Percentiles rank a stretch among this genome's conserved stretches.
phyloP scores from a whole-genome alignment of 2,329 filamentous ascomycete genomes.

The Fusarium nematophilum region DNA sequence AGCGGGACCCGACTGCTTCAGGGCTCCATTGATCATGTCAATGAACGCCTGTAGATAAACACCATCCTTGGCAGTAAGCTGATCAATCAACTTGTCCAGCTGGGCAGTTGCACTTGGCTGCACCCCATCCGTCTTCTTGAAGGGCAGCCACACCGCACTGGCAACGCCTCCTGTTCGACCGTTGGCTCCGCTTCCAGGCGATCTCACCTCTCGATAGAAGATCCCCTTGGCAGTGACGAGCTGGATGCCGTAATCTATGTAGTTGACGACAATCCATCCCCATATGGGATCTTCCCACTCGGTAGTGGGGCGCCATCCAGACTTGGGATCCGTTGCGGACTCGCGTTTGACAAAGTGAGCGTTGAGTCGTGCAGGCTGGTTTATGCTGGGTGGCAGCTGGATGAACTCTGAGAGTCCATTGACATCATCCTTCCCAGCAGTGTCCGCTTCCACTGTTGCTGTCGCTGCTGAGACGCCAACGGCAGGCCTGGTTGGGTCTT shows the following conservation, averaged over 20 bases:
- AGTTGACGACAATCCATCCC: slow-evolving; percentile 57
- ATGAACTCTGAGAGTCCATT: slow-evolving; percentile 48
- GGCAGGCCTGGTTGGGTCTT: no score
- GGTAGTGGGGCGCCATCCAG: slow-evolving; percentile 21
- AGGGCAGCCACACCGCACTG: slow-evolving; percentile 54
- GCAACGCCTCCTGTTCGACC: no score
- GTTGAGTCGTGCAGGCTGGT: slow-evolving; percentile 53
- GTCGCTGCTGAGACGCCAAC: no score
- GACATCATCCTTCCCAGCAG: slow-evolving; percentile 28
- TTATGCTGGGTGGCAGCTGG: slow-evolving; percentile 56
- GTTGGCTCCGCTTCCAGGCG: no score
- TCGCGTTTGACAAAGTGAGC: slow-evolving; percentile 46
- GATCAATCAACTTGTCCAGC: no score
- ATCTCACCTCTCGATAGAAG: slow-evolving; percentile 57
- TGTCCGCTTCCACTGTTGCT: no score
- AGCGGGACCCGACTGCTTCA: slow-evolving; percentile 40
- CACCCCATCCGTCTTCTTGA: slow-evolving; percentile 36
- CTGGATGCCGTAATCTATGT: slow-evolving; percentile 54
- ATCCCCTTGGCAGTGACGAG: slow-evolving; percentile 54
- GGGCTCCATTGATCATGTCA: slow-evolving; percentile 50
- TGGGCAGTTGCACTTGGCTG: no score
- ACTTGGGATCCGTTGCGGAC: no score
- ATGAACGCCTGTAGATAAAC: slow-evolving; percentile 50
- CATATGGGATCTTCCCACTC: slow-evolving; percentile 57
- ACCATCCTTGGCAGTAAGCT: no score